Evolutionary conservation across 768 basidiomycete species (phyloP).

Genomic region (Bullera alba): DNA sequence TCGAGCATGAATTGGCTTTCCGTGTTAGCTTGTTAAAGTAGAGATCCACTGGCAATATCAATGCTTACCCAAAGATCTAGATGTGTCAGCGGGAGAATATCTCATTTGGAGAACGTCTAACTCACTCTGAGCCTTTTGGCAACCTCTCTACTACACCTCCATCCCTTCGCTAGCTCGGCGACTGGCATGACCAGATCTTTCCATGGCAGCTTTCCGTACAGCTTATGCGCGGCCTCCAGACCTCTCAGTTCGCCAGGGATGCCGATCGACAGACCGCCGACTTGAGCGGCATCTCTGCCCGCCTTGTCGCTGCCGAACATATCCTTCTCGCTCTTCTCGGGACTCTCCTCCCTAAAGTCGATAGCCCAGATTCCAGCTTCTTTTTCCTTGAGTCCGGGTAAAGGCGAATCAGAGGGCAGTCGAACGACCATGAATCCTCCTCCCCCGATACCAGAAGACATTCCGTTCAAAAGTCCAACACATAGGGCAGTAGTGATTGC

Average conservation of each 20-base stretch:
- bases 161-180: conserved; percentile 66
- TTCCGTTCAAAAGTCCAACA: conserved; percentile 65
- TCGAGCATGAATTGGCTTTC: conserved; percentile 40
- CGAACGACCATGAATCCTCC: conserved; percentile 45
- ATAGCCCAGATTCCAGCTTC: conserved; percentile 47
- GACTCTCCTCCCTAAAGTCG: conserved; percentile 85
- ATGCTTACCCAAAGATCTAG: conserved; percentile 26
- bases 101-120: conserved; percentile 14
- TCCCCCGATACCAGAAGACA: conserved; percentile 55
- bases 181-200: conserved; percentile 66
- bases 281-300: conserved; percentile 49
- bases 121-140: conserved; percentile 63
- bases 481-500: conserved; percentile 74
- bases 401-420: conserved; percentile 49
- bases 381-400: neutral
- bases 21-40: conserved; percentile 50
- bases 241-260: conserved; percentile 88
- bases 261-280: conserved; percentile 78
- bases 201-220: conserved; percentile 82
- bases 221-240: conserved; percentile 63
- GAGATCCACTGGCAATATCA: conserved; percentile 37
- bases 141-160: conserved; percentile 72
- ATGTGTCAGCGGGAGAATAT: neutral
- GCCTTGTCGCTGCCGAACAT: conserved; percentile 64
- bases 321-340: conserved; percentile 60